phyloP scores from a whole-genome alignment of 139 green algal species.

The Asterochloris sp. region DNA sequence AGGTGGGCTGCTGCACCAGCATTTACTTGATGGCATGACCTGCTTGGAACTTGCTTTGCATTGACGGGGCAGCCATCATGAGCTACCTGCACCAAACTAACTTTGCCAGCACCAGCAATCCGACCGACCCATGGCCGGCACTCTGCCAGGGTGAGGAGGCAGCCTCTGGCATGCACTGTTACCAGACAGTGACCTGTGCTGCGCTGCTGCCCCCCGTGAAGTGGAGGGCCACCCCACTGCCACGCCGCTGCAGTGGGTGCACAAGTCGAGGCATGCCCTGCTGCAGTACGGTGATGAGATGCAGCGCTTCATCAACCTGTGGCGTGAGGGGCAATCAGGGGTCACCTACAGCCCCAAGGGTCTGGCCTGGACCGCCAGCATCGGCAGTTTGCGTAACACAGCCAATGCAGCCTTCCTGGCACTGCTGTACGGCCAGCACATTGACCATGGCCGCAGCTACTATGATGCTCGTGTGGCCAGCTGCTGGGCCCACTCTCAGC shows the following conservation, averaged over 20 bases:
- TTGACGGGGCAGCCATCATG: too few species aligned
- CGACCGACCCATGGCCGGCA: too few species aligned
- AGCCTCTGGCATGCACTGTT: neutral
- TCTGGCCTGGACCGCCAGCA: constrained; percentile 9
- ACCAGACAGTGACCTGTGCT: neutral
- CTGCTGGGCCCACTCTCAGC: constrained; percentile 58
- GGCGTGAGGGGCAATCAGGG: constrained; percentile 14
- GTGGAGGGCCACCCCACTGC: neutral
- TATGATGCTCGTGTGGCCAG: constrained; percentile 15
- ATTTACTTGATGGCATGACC: neutral
- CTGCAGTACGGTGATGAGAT: neutral
- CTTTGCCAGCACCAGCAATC: too few species aligned
- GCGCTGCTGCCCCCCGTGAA: neutral
- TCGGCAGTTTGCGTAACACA: constrained; percentile 41
- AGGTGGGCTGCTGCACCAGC: neutral
- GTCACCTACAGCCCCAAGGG: constrained; percentile 6
- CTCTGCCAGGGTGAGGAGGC: neutral
- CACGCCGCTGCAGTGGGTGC: neutral
- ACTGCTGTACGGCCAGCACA: neutral
- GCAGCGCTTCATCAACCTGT: constrained; percentile 24
- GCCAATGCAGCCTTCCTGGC: constrained; percentile 51
- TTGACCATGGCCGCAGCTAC: neutral
- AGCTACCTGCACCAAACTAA: too few species aligned
- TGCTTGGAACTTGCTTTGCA: too few species aligned
- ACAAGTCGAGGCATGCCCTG: neutral